Percentiles rank a stretch among this genome's conserved stretches.
Evolutionary conservation across 2,329 filamentous ascomycete species (phyloP).

Genomic region (Chrysoporthe austroafricana): DNA sequence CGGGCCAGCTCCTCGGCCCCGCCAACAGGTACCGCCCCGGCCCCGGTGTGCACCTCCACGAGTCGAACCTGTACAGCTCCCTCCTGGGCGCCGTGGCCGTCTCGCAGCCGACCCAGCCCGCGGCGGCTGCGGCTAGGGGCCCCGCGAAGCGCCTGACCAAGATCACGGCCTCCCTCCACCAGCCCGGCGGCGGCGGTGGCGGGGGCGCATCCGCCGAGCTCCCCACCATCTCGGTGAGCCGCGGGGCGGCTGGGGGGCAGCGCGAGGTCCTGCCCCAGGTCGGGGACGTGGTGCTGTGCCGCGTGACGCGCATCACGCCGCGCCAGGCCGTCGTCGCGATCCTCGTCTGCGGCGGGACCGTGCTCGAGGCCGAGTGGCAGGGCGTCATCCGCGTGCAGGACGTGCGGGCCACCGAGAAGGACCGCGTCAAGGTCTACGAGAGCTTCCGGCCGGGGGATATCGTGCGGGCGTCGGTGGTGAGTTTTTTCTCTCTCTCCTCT

Average conservation of each 20-base stretch:
- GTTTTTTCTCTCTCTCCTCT: slow-evolving; percentile 36
- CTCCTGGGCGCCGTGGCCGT: slow-evolving; percentile 74
- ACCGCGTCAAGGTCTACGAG: slow-evolving; percentile 88
- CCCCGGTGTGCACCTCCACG: slow-evolving; percentile 81
- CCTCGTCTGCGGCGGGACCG: slow-evolving; percentile 75
- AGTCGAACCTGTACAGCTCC: slow-evolving; percentile 77
- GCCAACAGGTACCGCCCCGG: slow-evolving; percentile 71
- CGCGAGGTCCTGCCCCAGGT: slow-evolving; percentile 82
- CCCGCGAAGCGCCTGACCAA: slow-evolving; percentile 64
- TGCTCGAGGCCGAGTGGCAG: slow-evolving; percentile 80
- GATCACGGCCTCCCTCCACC: slow-evolving; percentile 43
- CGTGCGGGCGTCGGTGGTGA: slow-evolving; percentile 80
- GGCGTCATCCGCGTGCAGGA: slow-evolving; percentile 87
- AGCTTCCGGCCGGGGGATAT: slow-evolving; percentile 93
- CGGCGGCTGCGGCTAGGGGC: slow-evolving; percentile 38
- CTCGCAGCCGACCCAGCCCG: slow-evolving; percentile 44
- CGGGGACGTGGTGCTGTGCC: slow-evolving; percentile 77
- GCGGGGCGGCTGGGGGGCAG: slow-evolving; percentile 46
- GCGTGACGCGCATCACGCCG: slow-evolving; percentile 82
- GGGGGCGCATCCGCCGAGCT: slow-evolving; percentile 43
- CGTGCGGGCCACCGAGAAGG: slow-evolving; percentile 92
- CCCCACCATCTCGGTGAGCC: slow-evolving; percentile 60
- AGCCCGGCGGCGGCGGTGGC: slow-evolving; percentile 36
- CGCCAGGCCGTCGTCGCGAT: slow-evolving; percentile 87
- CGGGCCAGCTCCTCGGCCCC: slow-evolving; percentile 79